Evolutionary conservation across 169 alveolate genomes (phyloP).

Genomic region (Sarcocystis neurona): DNA sequence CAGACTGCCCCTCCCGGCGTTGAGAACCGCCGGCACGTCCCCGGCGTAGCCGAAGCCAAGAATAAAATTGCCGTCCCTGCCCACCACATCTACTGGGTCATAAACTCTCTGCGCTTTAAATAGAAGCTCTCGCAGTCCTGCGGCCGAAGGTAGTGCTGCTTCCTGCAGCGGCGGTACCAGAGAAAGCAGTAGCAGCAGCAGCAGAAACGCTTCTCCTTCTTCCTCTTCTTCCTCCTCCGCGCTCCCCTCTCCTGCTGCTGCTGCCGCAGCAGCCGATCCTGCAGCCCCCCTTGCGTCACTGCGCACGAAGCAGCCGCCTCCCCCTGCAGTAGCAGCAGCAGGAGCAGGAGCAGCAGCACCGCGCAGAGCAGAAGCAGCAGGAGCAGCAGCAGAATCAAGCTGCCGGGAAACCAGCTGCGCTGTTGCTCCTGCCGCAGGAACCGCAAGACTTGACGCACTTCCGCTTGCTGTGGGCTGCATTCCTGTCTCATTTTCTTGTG

Average conservation of each 20-base stretch:
- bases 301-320: background rate
- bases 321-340: background rate
- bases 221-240: too few species aligned
- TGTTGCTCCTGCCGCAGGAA: too few species aligned
- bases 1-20: constrained; percentile 37
- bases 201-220: too few species aligned
- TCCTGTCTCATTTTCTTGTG: too few species aligned
- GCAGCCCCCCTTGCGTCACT: background rate
- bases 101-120: constrained; percentile 69
- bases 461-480: too few species aligned
- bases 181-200: background rate
- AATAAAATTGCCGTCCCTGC: constrained; percentile 84
- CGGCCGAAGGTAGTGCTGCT: background rate
- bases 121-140: background rate
- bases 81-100: constrained; percentile 82
- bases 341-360: too few species aligned
- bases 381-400: too few species aligned
- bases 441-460: too few species aligned
- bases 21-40: constrained; percentile 42
- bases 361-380: too few species aligned
- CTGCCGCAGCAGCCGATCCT: constrained; percentile 45
- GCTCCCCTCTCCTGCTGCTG: constrained; percentile 3
- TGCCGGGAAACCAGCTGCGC: too few species aligned
- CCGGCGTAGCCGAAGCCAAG: constrained; percentile 85
- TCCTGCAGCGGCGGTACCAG: background rate